These are phyloP conservation scores for Aspergillus viridinutans DNA, from an alignment of 2,329 filamentous ascomycete genomes.

Conservation along the genomic window DNA sequence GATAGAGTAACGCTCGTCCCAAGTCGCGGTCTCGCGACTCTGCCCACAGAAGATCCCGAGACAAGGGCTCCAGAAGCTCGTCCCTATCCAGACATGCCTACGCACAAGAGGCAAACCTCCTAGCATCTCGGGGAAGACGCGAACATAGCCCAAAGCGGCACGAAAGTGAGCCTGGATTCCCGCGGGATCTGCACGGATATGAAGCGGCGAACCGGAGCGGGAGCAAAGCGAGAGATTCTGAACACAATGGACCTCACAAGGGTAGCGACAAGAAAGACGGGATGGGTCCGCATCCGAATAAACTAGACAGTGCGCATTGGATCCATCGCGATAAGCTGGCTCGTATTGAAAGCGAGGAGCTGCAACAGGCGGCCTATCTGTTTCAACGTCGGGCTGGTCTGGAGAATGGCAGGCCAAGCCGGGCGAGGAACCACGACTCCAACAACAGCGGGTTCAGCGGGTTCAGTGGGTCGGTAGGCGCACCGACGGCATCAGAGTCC, in stretches of 20 bases:
- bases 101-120: conserved; percentile 26
- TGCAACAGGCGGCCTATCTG: conserved; percentile 45
- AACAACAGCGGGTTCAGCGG: conserved; percentile 28
- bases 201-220: conserved; percentile 22
- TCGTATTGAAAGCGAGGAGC: conserved; percentile 48
- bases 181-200: conserved; percentile 33
- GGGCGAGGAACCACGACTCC: conserved; percentile 36
- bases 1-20: conserved; percentile 24
- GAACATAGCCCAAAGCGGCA: conserved; percentile 32
- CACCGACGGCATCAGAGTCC: conserved; percentile 25
- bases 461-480: conserved; percentile 12
- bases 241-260: conserved; percentile 14
- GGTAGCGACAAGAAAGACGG: conserved; percentile 18
- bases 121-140: conserved; percentile 29
- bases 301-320: conserved; percentile 41
- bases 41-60: conserved; percentile 24
- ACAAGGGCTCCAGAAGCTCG: conserved; percentile 38
- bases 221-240: conserved; percentile 21
- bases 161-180: conserved; percentile 37
- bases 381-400: conserved; percentile 36
- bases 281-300: conserved; percentile 8
- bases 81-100: conserved; percentile 31
- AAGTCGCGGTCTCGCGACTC: conserved; percentile 38
- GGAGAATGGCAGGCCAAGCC: conserved; percentile 34
- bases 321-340: conserved; percentile 50